Base-by-base conservation (phyloP, 1,284 basidiomycete genomes). In the Farysia itapuensis region DNA sequence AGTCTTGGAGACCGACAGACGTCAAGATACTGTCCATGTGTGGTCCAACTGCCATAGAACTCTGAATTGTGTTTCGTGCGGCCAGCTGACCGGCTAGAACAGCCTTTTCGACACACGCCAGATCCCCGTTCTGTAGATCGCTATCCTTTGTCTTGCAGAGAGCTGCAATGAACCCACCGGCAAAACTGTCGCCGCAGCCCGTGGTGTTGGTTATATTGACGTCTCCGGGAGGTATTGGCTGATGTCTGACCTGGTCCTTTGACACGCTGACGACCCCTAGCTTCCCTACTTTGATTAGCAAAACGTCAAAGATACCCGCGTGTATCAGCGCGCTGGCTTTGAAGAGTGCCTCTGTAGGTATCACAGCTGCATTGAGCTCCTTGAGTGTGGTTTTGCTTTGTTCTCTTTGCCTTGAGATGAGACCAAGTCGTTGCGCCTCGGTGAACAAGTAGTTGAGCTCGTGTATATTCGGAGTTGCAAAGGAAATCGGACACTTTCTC, bases 151-250 rank as follows among this genome's bases (percentile, higher is more conserved):
- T 20, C 22, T 43, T 42, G 6, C 32, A 53, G 11, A 61, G 38
- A 12, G 35, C 44, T 4, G 66, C 72, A 5, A 66, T 36, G 25
- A 76, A 49, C 4, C 60, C 66, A 5, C 72, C 72, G 14, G 63
- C 66, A 30, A 74, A 74, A 16, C 68, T 67, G 43, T 76, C 74
- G n/a, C 74, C 74, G 18, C 70, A 71, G 2, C 74, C 74, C 0
- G 74, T 75, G 2, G 67, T 72, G 43, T 69, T 76, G 31, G 63
- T 43, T 1, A 58, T 25, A 2, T 36, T 3, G 4, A 46, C 30
- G 24, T 40, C 6, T 32, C 49, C 35, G 44, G 45, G 20, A 2
- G 54, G 48, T n/a, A 60, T 40, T 0, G 53, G 66, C n/a, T 60
- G 45, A 16, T 68, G 61, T 3, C 24, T 39, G 15, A 42, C 25